Evolutionary conservation across 1,284 basidiomycete genomes (phyloP).

Genomic region (Rhodotorula mucilaginosa): DNA sequence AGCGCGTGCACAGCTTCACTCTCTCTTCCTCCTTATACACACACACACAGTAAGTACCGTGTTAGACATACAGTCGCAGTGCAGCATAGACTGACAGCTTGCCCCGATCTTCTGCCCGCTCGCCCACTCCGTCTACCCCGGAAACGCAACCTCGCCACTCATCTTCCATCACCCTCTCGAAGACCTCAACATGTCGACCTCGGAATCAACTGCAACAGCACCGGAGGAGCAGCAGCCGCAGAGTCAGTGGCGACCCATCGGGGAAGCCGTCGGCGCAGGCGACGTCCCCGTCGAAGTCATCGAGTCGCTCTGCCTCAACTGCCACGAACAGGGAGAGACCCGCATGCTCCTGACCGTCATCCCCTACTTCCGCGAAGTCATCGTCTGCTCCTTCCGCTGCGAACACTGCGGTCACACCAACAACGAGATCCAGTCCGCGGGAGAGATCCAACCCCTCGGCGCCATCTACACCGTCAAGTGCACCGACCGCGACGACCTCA

Average conservation of each 20-base stretch:
- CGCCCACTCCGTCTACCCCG: rapidly evolving
- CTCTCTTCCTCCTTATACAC: too few relatives aligned
- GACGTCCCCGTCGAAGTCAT: conserved; percentile 50
- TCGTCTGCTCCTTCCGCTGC: conserved; percentile 94
- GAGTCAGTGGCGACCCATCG: conserved; percentile 33
- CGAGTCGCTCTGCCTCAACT: conserved; percentile 92
- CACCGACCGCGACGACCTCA: conserved; percentile 71
- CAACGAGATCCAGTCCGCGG: conserved; percentile 93
- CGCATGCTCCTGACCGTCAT: conserved; percentile 89
- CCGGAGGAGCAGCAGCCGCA: not conserved
- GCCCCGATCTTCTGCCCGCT: not conserved
- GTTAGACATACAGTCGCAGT: too few relatives aligned
- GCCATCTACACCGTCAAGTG: conserved; percentile 76
- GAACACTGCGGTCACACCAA: conserved; percentile 84
- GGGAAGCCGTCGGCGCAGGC: conserved; percentile 37
- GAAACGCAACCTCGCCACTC: not conserved
- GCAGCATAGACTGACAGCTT: not conserved
- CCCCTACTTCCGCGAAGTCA: conserved; percentile 92
- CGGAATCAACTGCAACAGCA: not conserved
- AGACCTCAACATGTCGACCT: not conserved
- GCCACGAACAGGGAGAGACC: conserved; percentile 73
- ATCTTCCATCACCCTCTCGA: not conserved
- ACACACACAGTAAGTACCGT: too few relatives aligned
- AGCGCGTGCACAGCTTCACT: too few relatives aligned
- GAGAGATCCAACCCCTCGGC: conserved; percentile 67